Evolutionary conservation across 1,284 basidiomycete genomes (phyloP).

Genomic region (Hymenochaete sp.): DNA sequence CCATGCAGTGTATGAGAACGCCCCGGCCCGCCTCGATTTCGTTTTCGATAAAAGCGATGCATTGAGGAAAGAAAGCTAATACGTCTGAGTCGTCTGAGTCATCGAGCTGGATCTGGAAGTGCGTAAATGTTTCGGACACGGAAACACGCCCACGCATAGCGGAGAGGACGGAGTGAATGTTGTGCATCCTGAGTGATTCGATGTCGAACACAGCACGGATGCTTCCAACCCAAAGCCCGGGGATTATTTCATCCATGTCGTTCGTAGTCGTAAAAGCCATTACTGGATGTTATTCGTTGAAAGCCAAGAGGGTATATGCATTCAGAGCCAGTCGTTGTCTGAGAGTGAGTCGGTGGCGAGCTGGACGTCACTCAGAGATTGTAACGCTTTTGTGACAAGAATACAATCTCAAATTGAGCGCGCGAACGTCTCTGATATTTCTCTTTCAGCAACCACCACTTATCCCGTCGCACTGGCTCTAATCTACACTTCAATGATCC

Average conservation of each 20-base stretch:
- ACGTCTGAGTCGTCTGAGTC: constrained; percentile 67
- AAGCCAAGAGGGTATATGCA: not conserved
- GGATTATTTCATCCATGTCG: constrained; percentile 52
- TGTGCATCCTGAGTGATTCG: constrained; percentile 45
- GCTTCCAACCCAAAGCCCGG: constrained; percentile 59
- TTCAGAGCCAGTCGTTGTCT: too few species aligned
- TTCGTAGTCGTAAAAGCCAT: constrained; percentile 18
- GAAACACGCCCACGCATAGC: constrained; percentile 63
- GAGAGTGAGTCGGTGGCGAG: too few species aligned
- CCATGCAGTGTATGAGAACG: constrained; percentile 81
- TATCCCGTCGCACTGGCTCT: too few species aligned
- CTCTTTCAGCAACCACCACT: too few species aligned
- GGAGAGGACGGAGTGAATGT: constrained; percentile 61
- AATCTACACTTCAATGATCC: too few species aligned
- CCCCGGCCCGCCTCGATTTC: constrained; percentile 67
- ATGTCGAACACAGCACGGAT: constrained; percentile 46
- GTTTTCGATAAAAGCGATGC: constrained; percentile 72
- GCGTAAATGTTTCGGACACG: constrained; percentile 63
- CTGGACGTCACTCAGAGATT: too few species aligned
- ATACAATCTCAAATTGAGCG: too few species aligned
- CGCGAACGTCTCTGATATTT: too few species aligned
- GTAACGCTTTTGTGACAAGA: too few species aligned
- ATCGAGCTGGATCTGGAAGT: constrained; percentile 63
- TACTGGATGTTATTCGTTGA: not conserved
- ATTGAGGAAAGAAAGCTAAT: constrained; percentile 64